These are phyloP conservation scores for Naganishia vishniacii DNA, from an alignment of 768 basidiomycete species.

Conservation along the genomic window DNA sequence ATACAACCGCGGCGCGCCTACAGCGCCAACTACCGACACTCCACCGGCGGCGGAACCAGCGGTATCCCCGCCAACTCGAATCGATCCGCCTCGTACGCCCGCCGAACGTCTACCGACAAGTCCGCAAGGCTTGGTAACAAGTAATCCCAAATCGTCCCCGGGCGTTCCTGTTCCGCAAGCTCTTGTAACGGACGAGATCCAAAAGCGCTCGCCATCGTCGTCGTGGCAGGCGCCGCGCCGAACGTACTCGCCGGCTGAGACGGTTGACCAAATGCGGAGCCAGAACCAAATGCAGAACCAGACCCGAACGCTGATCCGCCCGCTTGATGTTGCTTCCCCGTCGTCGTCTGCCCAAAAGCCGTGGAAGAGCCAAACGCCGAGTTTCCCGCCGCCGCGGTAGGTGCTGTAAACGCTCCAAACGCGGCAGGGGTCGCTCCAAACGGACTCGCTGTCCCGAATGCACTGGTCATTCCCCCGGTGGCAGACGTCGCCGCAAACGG, in stretches of 20 bases:
- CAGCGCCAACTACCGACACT: slow-evolving; percentile 18
- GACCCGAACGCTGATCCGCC: background rate
- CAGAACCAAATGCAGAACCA: slow-evolving; percentile 20
- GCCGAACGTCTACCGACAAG: slow-evolving; percentile 3
- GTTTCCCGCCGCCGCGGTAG: no score
- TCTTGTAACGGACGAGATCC: background rate
- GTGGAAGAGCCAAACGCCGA: slow-evolving; percentile 14
- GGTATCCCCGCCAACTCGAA: slow-evolving; percentile 29
- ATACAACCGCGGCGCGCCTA: background rate
- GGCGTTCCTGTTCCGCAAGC: background rate
- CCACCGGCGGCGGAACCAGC: slow-evolving; percentile 26
- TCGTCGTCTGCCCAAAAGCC: slow-evolving; percentile 1
- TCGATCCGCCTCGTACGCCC: slow-evolving; percentile 22
- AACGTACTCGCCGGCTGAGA: slow-evolving; percentile 1
- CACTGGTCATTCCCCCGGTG: background rate
- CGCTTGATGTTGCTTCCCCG: background rate
- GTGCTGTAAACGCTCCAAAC: no score
- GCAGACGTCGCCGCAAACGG: background rate
- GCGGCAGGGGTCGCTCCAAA: no score
- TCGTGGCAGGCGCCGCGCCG: no score
- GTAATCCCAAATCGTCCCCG: slow-evolving; percentile 26
- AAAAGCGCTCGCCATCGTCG: no score
- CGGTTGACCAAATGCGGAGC: slow-evolving; percentile 7
- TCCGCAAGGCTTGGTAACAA: slow-evolving; percentile 10
- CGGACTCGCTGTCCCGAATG: no score